Evolutionary conservation across 116 monocot species (phyloP).

Genomic region (Cymodocea nodosa): DNA sequence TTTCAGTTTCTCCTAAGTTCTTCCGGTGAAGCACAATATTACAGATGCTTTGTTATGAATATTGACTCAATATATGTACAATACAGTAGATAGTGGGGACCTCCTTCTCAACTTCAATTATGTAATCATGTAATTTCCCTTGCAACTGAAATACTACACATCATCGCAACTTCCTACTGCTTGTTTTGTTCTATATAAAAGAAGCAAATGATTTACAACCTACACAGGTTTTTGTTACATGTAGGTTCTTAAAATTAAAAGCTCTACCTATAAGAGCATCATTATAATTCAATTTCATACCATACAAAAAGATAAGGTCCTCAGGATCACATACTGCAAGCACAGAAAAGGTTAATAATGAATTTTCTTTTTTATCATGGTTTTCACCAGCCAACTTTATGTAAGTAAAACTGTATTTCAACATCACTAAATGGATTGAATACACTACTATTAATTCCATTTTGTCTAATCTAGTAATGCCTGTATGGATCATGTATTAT

Average conservation of each 20-base stretch:
- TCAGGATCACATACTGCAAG: constrained; percentile 92
- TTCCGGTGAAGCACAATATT: too few species aligned
- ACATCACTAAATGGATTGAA: too few species aligned
- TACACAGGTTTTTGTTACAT: constrained; percentile 85
- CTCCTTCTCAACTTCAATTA: not conserved
- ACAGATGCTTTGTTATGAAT: too few species aligned
- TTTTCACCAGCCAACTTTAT: not conserved
- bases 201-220: constrained; percentile 92
- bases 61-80: too few species aligned
- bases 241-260: constrained; percentile 93
- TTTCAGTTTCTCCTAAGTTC: too few species aligned
- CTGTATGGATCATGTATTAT: too few species aligned
- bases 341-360: not conserved
- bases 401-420: not conserved
- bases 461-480: too few species aligned
- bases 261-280: constrained; percentile 93
- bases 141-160: not conserved
- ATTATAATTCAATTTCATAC: constrained; percentile 90
- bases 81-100: not conserved
- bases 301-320: constrained; percentile 78
- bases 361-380: not conserved
- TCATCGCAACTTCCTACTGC: constrained; percentile 2
- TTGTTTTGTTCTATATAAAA: not conserved
- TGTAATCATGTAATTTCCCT: not conserved
- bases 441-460: too few species aligned